These are phyloP conservation scores for Penicillium rolfsii DNA, from an alignment of 2,329 filamentous ascomycete species.

Conservation along the genomic window DNA sequence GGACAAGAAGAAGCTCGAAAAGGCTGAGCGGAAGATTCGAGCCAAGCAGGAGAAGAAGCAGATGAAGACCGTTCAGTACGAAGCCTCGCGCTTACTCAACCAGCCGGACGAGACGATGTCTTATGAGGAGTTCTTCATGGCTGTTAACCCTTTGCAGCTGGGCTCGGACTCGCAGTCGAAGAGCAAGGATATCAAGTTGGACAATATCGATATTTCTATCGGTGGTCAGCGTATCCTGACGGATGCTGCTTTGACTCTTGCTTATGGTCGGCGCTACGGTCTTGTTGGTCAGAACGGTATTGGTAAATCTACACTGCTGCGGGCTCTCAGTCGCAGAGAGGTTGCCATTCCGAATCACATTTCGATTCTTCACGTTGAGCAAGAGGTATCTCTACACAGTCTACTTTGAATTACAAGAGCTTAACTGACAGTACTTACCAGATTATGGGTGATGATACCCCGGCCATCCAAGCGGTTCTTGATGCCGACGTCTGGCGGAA, in stretches of 20 bases:
- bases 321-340: conserved; percentile 89
- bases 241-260: conserved; percentile 85
- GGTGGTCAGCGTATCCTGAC: conserved; percentile 84
- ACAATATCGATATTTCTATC: conserved; percentile 93
- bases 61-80: conserved; percentile 98
- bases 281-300: conserved; percentile 99
- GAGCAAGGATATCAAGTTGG: conserved; percentile 98
- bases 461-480: conserved; percentile 89
- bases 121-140: conserved; percentile 99
- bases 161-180: conserved; percentile 72
- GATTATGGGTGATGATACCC: conserved; percentile 94
- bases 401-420: not conserved
- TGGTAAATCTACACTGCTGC: conserved; percentile 90
- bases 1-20: conserved; percentile 98
- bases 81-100: conserved; percentile 86
- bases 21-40: conserved; percentile 95
- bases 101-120: conserved; percentile 81
- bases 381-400: conserved; percentile 68
- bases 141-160: conserved; percentile 92
- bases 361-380: conserved; percentile 97
- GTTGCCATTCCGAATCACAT: conserved; percentile 95
- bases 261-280: conserved; percentile 93
- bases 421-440: conserved; percentile 43
- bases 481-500: conserved; percentile 99
- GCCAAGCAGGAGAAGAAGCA: conserved; percentile 98